These are phyloP conservation scores for Dendrobium officinale DNA, from an alignment of 106 monocot species.

Conservation along the genomic window DNA sequence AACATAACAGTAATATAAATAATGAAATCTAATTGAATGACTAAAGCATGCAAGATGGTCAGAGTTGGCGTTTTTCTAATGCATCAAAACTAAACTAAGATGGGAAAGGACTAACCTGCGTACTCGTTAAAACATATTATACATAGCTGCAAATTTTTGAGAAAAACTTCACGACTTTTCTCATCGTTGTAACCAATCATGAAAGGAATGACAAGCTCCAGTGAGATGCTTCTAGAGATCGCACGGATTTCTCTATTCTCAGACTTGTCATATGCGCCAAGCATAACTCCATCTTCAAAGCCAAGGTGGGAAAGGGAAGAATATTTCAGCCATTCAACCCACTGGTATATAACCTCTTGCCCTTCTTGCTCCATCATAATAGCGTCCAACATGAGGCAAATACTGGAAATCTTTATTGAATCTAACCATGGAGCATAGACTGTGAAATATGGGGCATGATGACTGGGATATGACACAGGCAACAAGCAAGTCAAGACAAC, in stretches of 20 bases:
- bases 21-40: neutral
- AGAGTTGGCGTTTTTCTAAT: neutral
- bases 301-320: conserved; percentile 64
- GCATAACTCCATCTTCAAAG: conserved; percentile 33
- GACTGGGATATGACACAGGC: conserved; percentile 75
- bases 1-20: neutral
- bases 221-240: conserved; percentile 27
- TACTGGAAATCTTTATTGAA: conserved; percentile 36
- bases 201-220: conserved; percentile 49
- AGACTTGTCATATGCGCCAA: conserved; percentile 11
- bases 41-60: neutral
- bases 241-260: conserved; percentile 38
- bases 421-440: conserved; percentile 56
- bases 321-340: conserved; percentile 76
- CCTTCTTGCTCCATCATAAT: conserved; percentile 62
- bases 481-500: conserved; percentile 56
- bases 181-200: conserved; percentile 65
- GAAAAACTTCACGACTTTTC: conserved; percentile 60
- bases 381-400: conserved; percentile 56
- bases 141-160: conserved; percentile 55
- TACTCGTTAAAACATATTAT: conserved; percentile 63
- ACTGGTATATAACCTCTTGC: conserved; percentile 73
- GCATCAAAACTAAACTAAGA: neutral
- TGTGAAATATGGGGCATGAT: conserved; percentile 59
- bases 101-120: conserved; percentile 33